phyloP scores from a whole-genome alignment of 2,329 filamentous ascomycete genomes.

The Verticillium albo-atrum region DNA sequence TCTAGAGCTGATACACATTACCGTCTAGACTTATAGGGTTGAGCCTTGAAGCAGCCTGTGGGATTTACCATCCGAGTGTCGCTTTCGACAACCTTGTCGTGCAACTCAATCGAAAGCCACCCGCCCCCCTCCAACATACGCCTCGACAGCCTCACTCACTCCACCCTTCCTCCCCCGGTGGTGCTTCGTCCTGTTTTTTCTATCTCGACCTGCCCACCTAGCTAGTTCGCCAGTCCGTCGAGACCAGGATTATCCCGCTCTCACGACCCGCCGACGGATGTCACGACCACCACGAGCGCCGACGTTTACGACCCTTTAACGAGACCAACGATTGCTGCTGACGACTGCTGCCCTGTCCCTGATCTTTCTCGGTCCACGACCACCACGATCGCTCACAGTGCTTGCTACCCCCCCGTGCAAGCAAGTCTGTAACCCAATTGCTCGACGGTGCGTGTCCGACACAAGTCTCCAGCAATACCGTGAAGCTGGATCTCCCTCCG shows the following conservation, averaged over 20 bases:
- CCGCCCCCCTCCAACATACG: not conserved
- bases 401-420: not conserved
- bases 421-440: not conserved
- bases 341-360: not conserved
- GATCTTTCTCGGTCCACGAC: not conserved
- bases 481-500: slow-evolving; percentile 92
- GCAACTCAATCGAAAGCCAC: not conserved
- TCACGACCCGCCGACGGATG: not conserved
- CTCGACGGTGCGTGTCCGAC: not conserved
- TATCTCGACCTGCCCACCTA: not conserved
- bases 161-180: not conserved
- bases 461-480: slow-evolving; percentile 51
- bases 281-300: not conserved
- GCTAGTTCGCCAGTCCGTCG: not conserved
- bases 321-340: not conserved
- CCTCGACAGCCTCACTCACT: not conserved
- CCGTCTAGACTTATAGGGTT: not conserved
- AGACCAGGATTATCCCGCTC: not conserved
- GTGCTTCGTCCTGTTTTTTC: not conserved
- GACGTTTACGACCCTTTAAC: not conserved
- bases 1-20: not conserved
- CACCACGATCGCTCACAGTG: not conserved
- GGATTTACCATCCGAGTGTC: not conserved
- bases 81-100: not conserved
- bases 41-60: not conserved